Conservation (phyloP, 2,329 filamentous ascomycete genomes). For the Daldinia sp. region DNA sequence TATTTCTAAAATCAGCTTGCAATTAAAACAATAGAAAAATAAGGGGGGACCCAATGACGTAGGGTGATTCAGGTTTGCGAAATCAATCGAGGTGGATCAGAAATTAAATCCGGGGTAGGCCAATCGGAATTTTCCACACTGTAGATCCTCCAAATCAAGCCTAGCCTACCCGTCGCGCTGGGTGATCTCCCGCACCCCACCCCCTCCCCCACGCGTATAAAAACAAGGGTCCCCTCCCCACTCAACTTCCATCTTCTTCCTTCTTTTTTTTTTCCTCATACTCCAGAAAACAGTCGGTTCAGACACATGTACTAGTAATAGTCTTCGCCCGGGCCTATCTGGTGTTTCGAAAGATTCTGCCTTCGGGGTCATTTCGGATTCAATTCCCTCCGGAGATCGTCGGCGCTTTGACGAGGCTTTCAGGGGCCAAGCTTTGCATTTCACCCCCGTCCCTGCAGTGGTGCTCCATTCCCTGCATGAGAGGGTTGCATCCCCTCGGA, state of each 20-base stretch:
- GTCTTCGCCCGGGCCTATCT: slow-evolving; percentile 11
- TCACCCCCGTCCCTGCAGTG: slow-evolving; percentile 8
- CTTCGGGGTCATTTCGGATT: slow-evolving; percentile 1
- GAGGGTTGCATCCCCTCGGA: slow-evolving; percentile 14
- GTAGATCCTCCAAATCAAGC: not conserved
- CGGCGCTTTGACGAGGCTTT: not conserved
- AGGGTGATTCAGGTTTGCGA: not conserved
- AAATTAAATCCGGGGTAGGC: slow-evolving; percentile 10
- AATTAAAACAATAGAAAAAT: not conserved
- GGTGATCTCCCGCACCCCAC: not conserved
- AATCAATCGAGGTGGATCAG: not conserved
- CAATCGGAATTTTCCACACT: slow-evolving; percentile 16
- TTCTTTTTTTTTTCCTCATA: slow-evolving; percentile 12
- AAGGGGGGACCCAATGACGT: not conserved
- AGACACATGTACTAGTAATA: slow-evolving; percentile 3
- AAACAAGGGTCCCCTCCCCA: not conserved
- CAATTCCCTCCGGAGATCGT: slow-evolving; percentile 3
- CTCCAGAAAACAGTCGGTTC: not conserved
- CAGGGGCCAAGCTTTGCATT: slow-evolving; percentile 30
- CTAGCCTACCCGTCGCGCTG: not conserved
- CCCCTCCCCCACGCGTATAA: not conserved
- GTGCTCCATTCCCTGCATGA: slow-evolving; percentile 21
- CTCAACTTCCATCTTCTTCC: not conserved
- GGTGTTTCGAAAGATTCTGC: not conserved
- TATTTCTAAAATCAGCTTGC: not conserved